phyloP scores from a whole-genome alignment of 2,329 filamentous ascomycete species.

The Helotiales sp. region DNA sequence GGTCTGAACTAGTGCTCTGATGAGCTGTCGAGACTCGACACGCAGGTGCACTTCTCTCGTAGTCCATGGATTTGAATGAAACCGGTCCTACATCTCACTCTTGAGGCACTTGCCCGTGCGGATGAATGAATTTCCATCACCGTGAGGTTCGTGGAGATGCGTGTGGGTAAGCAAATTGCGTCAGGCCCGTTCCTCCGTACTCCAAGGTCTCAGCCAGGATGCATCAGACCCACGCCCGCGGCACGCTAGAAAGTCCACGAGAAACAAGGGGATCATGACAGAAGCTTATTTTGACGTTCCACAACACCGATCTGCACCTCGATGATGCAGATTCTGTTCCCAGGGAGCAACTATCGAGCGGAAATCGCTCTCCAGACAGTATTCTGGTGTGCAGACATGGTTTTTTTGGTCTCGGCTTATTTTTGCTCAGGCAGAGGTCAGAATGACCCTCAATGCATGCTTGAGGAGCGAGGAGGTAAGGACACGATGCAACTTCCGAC shows the following conservation, averaged over 20 bases:
- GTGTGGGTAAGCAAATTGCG: slow-evolving; percentile 12
- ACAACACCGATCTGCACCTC: background rate
- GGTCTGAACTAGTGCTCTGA: too few species aligned
- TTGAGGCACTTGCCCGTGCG: background rate
- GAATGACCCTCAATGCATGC: background rate
- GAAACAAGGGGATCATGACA: slow-evolving; percentile 6
- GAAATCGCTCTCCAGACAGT: background rate
- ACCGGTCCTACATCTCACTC: background rate
- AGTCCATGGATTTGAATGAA: background rate
- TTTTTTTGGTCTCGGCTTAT: background rate
- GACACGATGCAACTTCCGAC: background rate
- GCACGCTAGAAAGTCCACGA: background rate
- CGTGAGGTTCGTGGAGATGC: background rate
- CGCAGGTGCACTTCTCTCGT: too few species aligned
- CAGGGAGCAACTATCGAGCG: background rate
- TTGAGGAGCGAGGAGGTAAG: background rate
- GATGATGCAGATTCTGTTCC: background rate
- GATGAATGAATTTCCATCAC: background rate
- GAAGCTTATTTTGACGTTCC: slow-evolving; percentile 16
- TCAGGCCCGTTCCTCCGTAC: slow-evolving; percentile 2
- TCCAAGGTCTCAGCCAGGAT: slow-evolving; percentile 5
- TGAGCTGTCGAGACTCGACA: too few species aligned
- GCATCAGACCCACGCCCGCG: slow-evolving; percentile 5
- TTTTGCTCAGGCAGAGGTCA: background rate
- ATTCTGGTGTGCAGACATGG: background rate